phyloP scores from a whole-genome alignment of 345 rosid species.

The Kandelia obovata region DNA sequence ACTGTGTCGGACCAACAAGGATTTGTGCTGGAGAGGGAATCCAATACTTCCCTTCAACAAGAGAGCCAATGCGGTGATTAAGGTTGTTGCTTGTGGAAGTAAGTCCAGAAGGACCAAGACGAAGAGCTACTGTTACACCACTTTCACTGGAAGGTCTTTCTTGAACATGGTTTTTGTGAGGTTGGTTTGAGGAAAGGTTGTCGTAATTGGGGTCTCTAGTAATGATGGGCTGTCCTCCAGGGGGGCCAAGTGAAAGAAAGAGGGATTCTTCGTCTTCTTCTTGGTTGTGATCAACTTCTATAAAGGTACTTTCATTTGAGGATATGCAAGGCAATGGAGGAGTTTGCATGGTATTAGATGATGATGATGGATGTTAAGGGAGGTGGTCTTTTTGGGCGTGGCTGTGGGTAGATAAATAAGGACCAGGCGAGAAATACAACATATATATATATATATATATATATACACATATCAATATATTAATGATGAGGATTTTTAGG shows the following conservation, averaged over 20 bases:
- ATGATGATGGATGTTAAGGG: constrained; percentile 12
- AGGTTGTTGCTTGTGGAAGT: constrained; percentile 27
- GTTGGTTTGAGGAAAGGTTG: constrained; percentile 17
- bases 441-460: too few species aligned
- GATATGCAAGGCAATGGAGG: constrained; percentile 35
- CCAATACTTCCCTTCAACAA: constrained; percentile 66
- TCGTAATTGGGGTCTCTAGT: constrained; percentile 25
- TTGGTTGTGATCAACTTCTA: constrained; percentile 32
- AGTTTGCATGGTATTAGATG: constrained; percentile 37
- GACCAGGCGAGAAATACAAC: too few species aligned
- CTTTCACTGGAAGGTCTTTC: constrained; percentile 1
- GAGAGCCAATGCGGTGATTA: constrained; percentile 24
- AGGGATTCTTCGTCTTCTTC: constrained; percentile 66
- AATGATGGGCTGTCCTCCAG: constrained; percentile 45
- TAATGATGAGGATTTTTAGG: too few species aligned
- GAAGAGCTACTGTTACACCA: constrained; percentile 70
- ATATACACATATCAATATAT: too few species aligned
- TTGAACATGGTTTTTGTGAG: constrained; percentile 19
- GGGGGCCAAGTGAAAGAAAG: constrained; percentile 74
- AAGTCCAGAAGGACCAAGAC: constrained; percentile 51
- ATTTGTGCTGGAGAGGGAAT: constrained; percentile 84
- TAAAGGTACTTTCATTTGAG: constrained; percentile 34
- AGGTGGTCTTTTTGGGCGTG: constrained; percentile 18
- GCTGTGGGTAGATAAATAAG: constrained; percentile 31
- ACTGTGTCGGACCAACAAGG: constrained; percentile 89